Percentiles rank a stretch among this genome's conserved stretches.
phyloP scores from a whole-genome alignment of 1,284 basidiomycete species.

The Ganoderma meredithae region DNA sequence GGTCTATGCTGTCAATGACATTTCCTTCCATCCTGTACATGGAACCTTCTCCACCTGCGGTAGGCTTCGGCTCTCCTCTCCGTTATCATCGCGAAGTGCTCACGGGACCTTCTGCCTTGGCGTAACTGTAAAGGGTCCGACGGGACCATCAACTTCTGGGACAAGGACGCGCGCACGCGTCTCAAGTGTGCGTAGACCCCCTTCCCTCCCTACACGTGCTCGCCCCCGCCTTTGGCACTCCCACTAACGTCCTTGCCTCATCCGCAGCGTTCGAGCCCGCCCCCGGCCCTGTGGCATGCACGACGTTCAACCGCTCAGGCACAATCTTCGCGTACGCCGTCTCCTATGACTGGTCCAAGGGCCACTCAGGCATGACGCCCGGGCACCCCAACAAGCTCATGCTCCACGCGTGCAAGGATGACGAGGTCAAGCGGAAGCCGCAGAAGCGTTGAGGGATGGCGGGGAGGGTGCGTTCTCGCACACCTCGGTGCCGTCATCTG shows the following conservation, averaged over 20 bases:
- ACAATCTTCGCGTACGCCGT: conserved; percentile 91
- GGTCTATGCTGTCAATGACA: conserved; percentile 92
- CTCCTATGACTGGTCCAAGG: conserved; percentile 92
- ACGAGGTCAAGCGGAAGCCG: conserved; percentile 82
- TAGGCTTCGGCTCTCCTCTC: conserved; percentile 44
- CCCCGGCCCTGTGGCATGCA: conserved; percentile 74
- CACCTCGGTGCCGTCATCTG: not conserved
- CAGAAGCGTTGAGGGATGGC: conserved; percentile 42
- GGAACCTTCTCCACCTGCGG: conserved; percentile 97
- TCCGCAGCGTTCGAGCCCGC: conserved; percentile 71
- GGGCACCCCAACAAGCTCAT: conserved; percentile 87
- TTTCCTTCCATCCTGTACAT: conserved; percentile 90
- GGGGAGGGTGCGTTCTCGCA: not conserved
- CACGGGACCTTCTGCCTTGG: not conserved
- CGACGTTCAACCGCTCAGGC: conserved; percentile 86
- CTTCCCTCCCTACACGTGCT: not conserved
- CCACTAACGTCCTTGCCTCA: conserved; percentile 2
- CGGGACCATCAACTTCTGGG: conserved; percentile 88
- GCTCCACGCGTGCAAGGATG: conserved; percentile 90
- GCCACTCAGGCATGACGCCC: conserved; percentile 86
- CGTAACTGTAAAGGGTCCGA: conserved; percentile 63
- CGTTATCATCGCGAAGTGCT: not conserved
- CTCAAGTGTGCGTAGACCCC: conserved; percentile 75
- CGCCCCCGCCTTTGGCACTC: not conserved
- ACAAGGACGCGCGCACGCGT: conserved; percentile 88